A percentile compares a stretch with the other conserved stretches of the same genome.
Conservation (phyloP, 805 yeast species). For the Starmerella ratchasimensis region DNA sequence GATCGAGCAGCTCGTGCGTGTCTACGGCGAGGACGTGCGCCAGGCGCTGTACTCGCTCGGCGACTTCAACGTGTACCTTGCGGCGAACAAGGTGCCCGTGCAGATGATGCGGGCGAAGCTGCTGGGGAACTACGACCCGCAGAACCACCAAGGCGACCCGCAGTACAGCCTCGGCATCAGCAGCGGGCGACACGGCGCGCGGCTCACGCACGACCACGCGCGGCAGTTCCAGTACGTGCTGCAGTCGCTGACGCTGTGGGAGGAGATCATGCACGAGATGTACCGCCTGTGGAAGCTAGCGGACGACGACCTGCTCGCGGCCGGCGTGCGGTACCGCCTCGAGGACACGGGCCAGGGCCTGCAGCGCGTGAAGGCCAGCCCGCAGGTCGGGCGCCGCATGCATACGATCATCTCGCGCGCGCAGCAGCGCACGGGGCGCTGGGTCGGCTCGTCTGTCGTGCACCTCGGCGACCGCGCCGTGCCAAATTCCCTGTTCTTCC, state of each 20-base stretch:
- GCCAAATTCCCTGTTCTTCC: conserved; percentile 66
- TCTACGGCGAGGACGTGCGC: conserved; percentile 33
- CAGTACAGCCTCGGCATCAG: conserved; percentile 44
- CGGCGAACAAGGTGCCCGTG: conserved; percentile 56
- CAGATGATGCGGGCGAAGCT: conserved; percentile 44
- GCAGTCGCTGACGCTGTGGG: conserved; percentile 65
- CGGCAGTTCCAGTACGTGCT: conserved; percentile 62
- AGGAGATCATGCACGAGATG: conserved; percentile 65
- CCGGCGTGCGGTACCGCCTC: conserved; percentile 37
- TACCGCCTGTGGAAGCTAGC: conserved; percentile 64
- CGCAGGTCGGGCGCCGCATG: conserved; percentile 55
- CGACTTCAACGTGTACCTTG: conserved; percentile 60
- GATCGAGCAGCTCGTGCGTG: conserved; percentile 43
- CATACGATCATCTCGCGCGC: conserved; percentile 53
- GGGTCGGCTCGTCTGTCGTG: conserved; percentile 73
- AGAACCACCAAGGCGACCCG: conserved; percentile 1
- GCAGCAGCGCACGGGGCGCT: conserved; percentile 44
- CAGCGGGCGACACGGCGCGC: conserved; percentile 53
- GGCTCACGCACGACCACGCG: conserved; percentile 58
- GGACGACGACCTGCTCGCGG: conserved; percentile 52
- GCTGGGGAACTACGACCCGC: conserved; percentile 32
- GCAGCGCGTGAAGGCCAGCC: conserved; percentile 63
- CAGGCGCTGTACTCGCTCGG: conserved; percentile 66
- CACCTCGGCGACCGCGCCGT: conserved; percentile 76
- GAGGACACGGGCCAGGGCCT: conserved; percentile 72